These are phyloP conservation scores for Backusella psychrophila DNA, from an alignment of 192 early-diverging fungal species.

Conservation along the genomic window DNA sequence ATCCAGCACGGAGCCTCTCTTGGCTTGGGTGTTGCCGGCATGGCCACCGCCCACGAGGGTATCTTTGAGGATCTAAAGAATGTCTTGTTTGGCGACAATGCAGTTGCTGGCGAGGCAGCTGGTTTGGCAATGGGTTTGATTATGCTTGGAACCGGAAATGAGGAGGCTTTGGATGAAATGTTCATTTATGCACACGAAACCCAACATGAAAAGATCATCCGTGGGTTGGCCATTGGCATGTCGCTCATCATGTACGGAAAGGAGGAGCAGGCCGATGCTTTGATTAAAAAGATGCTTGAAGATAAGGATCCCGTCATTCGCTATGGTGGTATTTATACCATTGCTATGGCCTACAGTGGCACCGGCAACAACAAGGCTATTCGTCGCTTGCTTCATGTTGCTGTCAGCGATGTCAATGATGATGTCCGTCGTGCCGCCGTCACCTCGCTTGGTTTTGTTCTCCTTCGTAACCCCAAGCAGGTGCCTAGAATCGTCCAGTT, in stretches of 20 bases:
- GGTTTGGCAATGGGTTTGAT: slow-evolving; percentile 96
- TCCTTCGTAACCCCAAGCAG: slow-evolving; percentile 90
- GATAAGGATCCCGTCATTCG: slow-evolving; percentile 97
- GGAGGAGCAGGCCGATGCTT: slow-evolving; percentile 91
- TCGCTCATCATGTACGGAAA: slow-evolving; percentile 96
- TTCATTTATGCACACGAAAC: slow-evolving; percentile 97
- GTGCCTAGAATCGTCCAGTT: slow-evolving; percentile 99
- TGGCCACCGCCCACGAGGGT: slow-evolving; percentile 92
- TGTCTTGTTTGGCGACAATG: slow-evolving; percentile 90
- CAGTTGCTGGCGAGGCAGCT: slow-evolving; percentile 96
- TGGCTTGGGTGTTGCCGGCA: slow-evolving; percentile 93
- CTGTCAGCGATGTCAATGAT: slow-evolving; percentile 98
- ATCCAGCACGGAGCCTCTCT: slow-evolving; percentile 96
- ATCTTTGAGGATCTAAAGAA: slow-evolving; percentile 87
- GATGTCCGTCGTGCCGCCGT: slow-evolving; percentile 99
- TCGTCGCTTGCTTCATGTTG: slow-evolving; percentile 90
- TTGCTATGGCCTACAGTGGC: slow-evolving; percentile 97
- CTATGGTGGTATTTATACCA: slow-evolving; percentile 95
- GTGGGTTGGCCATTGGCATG: slow-evolving; percentile 92
- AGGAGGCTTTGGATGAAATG: slow-evolving; percentile 89
- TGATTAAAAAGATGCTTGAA: slow-evolving; percentile 78
- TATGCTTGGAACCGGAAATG: slow-evolving; percentile 90
- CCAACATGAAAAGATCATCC: slow-evolving; percentile 99
- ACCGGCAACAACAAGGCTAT: slow-evolving; percentile 98
- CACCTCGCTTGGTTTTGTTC: slow-evolving; percentile 92